Conservation (phyloP, 2,329 filamentous ascomycete species). For the Penicillium nordicum region DNA sequence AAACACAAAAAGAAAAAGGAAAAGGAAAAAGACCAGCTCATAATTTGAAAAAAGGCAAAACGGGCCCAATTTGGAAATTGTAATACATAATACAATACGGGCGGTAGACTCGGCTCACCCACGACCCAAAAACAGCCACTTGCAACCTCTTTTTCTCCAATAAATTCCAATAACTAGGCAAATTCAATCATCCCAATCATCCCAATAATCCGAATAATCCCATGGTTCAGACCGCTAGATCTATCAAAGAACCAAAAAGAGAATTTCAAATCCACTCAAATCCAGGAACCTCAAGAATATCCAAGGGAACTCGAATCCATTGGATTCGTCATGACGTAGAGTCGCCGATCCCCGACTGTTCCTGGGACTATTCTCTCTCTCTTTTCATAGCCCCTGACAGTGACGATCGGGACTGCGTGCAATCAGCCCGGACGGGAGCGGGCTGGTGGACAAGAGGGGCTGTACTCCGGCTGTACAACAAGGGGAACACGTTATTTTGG, state of each 20-base stretch:
- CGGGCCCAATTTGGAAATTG: neutral
- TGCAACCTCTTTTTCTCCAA: neutral
- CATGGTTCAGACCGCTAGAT: conserved; percentile 2
- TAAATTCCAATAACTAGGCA: no score
- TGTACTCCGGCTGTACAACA: neutral
- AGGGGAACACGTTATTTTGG: neutral
- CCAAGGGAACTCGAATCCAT: neutral
- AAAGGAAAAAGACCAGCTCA: neutral
- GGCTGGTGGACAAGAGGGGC: neutral
- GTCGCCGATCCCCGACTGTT: conserved; percentile 2
- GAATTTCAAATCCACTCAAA: neutral
- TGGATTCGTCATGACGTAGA: conserved; percentile 2
- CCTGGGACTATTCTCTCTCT: neutral
- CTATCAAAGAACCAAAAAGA: neutral
- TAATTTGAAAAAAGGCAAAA: neutral
- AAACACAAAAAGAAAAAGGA: neutral
- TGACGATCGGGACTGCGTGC: conserved; percentile 18
- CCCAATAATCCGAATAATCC: neutral
- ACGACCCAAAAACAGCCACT: conserved; percentile 6
- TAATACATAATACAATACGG: neutral
- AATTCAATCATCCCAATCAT: no score
- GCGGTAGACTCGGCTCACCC: conserved; percentile 4
- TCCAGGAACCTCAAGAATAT: neutral
- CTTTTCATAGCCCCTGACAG: conserved; percentile 13
- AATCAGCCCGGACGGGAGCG: neutral